Conservation (phyloP, 495 filamentous ascomycete genomes). For the Aspergillus bridgeri region DNA sequence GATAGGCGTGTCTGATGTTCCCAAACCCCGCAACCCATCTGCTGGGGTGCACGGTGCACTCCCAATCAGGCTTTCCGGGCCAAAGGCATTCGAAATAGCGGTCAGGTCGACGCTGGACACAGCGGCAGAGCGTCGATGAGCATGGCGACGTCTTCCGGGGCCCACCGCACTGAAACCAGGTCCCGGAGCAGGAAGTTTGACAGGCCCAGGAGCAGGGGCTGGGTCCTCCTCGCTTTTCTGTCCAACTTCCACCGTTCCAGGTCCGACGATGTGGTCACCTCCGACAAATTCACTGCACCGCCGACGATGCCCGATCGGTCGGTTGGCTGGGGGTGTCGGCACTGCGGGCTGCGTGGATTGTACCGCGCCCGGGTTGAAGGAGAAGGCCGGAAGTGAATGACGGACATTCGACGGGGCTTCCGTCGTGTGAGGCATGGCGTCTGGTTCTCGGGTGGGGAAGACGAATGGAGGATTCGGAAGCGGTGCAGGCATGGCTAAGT, state of each 20-base stretch:
- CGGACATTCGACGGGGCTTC: constrained; percentile 21
- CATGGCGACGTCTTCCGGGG: constrained; percentile 64
- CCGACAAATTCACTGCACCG: constrained; percentile 79
- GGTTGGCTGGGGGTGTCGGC: constrained; percentile 29
- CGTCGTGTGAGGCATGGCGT: constrained; percentile 9
- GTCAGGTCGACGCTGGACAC: constrained; percentile 82
- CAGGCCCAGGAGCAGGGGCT: constrained; percentile 40
- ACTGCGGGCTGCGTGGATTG: constrained; percentile 28
- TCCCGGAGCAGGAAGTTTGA: constrained; percentile 45
- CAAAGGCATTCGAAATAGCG: constrained; percentile 60
- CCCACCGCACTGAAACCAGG: constrained; percentile 39
- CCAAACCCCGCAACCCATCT: constrained; percentile 30
- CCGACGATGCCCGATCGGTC: constrained; percentile 60
- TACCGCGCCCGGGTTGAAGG: constrained; percentile 57
- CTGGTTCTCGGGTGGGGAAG: constrained; percentile 55
- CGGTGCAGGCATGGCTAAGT: constrained; percentile 41
- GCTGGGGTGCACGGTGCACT: constrained; percentile 72
- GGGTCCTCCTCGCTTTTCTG: constrained; percentile 56
- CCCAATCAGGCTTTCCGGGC: constrained; percentile 44
- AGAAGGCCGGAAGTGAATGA: constrained; percentile 58
- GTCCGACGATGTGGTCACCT: constrained; percentile 59
- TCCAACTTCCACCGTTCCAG: constrained; percentile 56
- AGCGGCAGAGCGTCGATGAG: constrained; percentile 81
- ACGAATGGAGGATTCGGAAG: constrained; percentile 70
- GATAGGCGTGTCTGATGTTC: constrained; percentile 28